Conservation (phyloP, 1,284 basidiomycete species). For the Cutaneotrichosporon cavernicola region DNA sequence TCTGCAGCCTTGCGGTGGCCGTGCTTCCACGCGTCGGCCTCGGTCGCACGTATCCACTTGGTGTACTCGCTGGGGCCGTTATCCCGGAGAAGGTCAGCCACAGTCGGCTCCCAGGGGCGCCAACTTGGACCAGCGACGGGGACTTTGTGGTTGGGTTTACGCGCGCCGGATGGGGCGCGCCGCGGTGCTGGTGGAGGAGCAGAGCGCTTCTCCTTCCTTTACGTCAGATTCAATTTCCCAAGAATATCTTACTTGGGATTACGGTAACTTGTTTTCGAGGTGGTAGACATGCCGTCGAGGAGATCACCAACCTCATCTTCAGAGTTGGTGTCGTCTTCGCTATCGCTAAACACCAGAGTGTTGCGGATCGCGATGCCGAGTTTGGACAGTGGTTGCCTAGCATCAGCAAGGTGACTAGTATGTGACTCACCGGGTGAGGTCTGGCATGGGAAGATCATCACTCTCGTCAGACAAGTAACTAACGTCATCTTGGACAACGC, state of each 20-base stretch:
- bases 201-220: conserved; percentile 9
- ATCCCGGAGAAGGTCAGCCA: conserved; percentile 31
- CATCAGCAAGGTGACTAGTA: conserved; percentile 3
- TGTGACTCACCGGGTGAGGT: conserved; percentile 13
- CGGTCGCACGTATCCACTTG: conserved; percentile 36
- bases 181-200: conserved; percentile 10
- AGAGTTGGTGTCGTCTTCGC: conserved; percentile 29
- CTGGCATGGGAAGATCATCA: conserved; percentile 19
- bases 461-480: conserved; percentile 14
- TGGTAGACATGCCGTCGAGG: conserved; percentile 6
- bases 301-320: conserved; percentile 39
- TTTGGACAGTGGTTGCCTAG: conserved; percentile 11
- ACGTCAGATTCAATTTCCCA: background rate
- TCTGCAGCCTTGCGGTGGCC: conserved; percentile 13
- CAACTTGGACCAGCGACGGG: conserved; percentile 2
- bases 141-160: background rate
- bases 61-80: conserved; percentile 31
- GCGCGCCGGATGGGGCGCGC: background rate
- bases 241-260: conserved; percentile 15
- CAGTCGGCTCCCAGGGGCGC: conserved; percentile 17
- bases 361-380: conserved; percentile 32
- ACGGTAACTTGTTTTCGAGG: conserved; percentile 17
- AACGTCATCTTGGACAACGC: conserved; percentile 24
- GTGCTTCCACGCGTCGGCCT: conserved; percentile 39
- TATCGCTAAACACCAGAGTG: conserved; percentile 28